Percentiles rank a stretch among this genome's conserved stretches.
Evolutionary conservation across 805 yeast species (phyloP).

Genomic region (Yarrowia sp.): DNA sequence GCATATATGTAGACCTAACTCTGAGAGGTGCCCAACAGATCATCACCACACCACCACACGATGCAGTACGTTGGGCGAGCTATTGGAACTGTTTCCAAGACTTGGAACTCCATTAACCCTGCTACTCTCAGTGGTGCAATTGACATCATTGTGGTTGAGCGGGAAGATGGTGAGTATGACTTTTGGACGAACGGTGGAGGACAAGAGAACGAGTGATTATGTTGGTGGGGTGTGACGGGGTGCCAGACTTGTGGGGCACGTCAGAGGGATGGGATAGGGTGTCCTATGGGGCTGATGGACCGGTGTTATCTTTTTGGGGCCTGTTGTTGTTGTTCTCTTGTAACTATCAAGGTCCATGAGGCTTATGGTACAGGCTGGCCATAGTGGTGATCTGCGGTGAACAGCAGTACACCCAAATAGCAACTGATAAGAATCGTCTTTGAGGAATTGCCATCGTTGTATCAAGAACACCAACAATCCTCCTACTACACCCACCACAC

Average conservation of each 20-base stretch:
- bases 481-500: neutral
- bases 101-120: slow-evolving; percentile 96
- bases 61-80: slow-evolving; percentile 98
- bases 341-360: neutral
- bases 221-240: neutral
- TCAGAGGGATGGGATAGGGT: neutral
- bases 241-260: no score
- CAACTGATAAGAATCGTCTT: no score
- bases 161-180: slow-evolving; percentile 58
- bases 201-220: neutral
- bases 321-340: neutral
- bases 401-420: no score
- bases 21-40: slow-evolving; percentile 22
- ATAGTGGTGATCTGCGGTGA: no score
- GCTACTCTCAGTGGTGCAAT: slow-evolving; percentile 96
- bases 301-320: neutral
- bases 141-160: slow-evolving; percentile 92
- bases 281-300: neutral
- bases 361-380: neutral
- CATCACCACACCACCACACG: slow-evolving; percentile 16
- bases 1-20: slow-evolving; percentile 17
- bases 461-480: neutral
- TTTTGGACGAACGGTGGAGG: neutral
- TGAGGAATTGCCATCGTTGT: no score
- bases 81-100: slow-evolving; percentile 89